Evolutionary conservation across 2,329 filamentous ascomycete genomes (phyloP).

Genomic region (Cryphonectria carpinicola): DNA sequence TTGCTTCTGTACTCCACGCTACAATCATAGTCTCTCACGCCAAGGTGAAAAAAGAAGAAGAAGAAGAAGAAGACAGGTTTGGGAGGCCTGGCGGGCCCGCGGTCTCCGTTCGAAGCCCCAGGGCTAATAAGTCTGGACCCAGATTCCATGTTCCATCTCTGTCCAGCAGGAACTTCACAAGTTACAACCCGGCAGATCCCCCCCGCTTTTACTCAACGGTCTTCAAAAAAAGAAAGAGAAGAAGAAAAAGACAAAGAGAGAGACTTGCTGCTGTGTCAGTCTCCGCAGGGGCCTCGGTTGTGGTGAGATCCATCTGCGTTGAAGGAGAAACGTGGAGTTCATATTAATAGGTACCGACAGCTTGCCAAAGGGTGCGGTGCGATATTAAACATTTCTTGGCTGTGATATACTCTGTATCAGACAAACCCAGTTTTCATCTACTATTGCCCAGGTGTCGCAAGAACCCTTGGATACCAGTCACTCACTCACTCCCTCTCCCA

Average conservation of each 20-base stretch:
- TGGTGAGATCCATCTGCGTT: background rate
- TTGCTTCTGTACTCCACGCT: background rate
- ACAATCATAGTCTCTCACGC: background rate
- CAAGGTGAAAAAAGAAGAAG: background rate
- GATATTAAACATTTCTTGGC: background rate
- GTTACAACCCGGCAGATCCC: conserved; percentile 25
- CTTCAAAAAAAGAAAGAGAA: background rate
- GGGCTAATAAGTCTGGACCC: background rate
- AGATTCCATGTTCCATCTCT: background rate
- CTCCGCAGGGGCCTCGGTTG: background rate
- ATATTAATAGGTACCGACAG: background rate
- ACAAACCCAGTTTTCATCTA: background rate
- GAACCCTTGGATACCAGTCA: background rate
- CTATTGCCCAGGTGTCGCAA: background rate
- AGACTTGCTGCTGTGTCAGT: background rate
- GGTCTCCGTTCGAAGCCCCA: conserved; percentile 19
- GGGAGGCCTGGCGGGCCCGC: conserved; percentile 3
- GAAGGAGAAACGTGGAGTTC: background rate
- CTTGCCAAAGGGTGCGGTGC: background rate
- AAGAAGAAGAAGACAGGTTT: background rate
- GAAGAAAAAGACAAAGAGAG: background rate
- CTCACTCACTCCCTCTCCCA: background rate
- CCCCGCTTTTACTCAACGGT: conserved; percentile 16
- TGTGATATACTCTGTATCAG: background rate
- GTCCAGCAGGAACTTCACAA: conserved; percentile 14